Percentiles rank a stretch among this genome's conserved stretches.
phyloP scores from a whole-genome alignment of 805 yeast genomes.

The Ogataea degrootiae region DNA sequence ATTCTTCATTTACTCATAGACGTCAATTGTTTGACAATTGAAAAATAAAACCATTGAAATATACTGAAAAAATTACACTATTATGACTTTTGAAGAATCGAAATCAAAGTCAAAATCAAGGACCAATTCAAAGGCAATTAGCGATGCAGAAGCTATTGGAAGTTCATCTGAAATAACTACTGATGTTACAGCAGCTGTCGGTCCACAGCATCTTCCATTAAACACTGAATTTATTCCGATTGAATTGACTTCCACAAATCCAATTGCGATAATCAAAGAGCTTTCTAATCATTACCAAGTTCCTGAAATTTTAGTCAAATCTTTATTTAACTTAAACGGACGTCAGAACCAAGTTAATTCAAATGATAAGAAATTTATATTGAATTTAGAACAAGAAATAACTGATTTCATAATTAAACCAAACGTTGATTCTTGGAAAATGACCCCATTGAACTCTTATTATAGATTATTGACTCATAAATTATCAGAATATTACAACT shows the following conservation, averaged over 20 bases:
- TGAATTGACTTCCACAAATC: constrained; percentile 9
- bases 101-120: too few relatives aligned
- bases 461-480: constrained; percentile 65
- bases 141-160: too few relatives aligned
- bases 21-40: too few relatives aligned
- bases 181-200: neutral
- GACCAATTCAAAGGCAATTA: too few relatives aligned
- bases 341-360: constrained; percentile 14
- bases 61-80: too few relatives aligned
- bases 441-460: constrained; percentile 62
- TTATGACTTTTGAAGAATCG: too few relatives aligned
- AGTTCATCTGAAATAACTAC: neutral
- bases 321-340: constrained; percentile 26
- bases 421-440: constrained; percentile 36
- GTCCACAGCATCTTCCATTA: neutral
- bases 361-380: constrained; percentile 44
- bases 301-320: constrained; percentile 27
- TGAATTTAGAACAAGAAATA: constrained; percentile 45
- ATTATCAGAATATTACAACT: constrained; percentile 58
- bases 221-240: constrained; percentile 13
- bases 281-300: constrained; percentile 20
- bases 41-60: too few relatives aligned
- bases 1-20: too few relatives aligned
- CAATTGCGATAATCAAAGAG: constrained; percentile 15
- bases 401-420: constrained; percentile 39